Base-by-base conservation (phyloP, 2,329 filamentous ascomycete species). In the Aspergillus fumigatus region DNA sequence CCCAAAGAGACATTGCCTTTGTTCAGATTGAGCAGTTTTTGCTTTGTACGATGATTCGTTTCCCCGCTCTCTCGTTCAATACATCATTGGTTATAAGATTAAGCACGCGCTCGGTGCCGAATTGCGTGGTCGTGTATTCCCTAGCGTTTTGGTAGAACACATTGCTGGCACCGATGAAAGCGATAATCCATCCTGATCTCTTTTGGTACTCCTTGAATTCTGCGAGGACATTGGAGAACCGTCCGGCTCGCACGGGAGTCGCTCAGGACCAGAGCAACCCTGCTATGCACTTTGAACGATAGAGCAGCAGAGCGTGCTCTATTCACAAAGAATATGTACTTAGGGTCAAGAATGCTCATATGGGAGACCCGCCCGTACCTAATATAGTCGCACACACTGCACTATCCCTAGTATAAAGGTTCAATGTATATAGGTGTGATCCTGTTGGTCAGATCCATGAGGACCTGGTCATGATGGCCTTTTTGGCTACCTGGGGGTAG, bases 321-420 rank as follows among this genome's bases (percentile, higher is more conserved):
- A 50, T 73, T 76, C 17, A 77, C 63, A 55, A 77, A 78, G 57
- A 77, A 73, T 4, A 60, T 67, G 54, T 77, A 77, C 50, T 70
- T 75, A 7, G 62, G 69, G 48, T 78, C 75, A 1, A 76, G 68
- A n/a, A 78, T 69, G 2, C 73, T 74, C 75, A 77, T 77, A 54
- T 77, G 73, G 4, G 75, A 75, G 1, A 75, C 72, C 17, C 68
- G 66, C 6, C 75, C 74, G 57, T 76, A 72, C 10, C 62, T 59
- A 4, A n/a, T 23, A 23, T 23, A 23, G 21, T 23, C 21, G 21
- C 21, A 23, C 21, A 23, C 21, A 23, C 21, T 23, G 21, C 21
- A 23, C 21, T 23, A 23, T 23, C 21, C 21, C 21, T 23, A 23
- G 21, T 23, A 3, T 23, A 23, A 23, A 23, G 21, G 21, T 2